phyloP scores from a whole-genome alignment of 352 stramenopile genomes.

The Globisporangium nagaii region DNA sequence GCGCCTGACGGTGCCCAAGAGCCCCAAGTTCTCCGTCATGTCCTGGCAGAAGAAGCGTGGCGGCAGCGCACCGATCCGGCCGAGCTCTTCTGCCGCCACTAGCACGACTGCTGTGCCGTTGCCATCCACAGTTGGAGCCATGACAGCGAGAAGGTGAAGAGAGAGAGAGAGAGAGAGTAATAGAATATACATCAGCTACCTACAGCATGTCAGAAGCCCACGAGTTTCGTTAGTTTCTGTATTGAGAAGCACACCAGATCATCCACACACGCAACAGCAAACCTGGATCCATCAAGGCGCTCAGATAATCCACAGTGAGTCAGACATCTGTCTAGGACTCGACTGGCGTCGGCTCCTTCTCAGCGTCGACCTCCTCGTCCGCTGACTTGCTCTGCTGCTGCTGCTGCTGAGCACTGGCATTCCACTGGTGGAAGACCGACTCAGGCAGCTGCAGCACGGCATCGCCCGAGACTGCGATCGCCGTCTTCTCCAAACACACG shows the following conservation, averaged over 20 bases:
- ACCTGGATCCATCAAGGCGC: not conserved
- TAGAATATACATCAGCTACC: too few species aligned
- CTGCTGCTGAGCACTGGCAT: conserved; percentile 3
- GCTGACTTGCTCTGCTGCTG: conserved; percentile 1
- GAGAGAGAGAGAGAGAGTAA: too few species aligned
- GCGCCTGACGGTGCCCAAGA: conserved; percentile 68
- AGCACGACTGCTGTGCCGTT: too few species aligned
- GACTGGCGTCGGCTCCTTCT: conserved; percentile 1
- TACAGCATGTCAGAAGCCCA: too few species aligned
- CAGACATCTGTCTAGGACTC: not conserved
- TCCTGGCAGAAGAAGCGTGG: conserved; percentile 74
- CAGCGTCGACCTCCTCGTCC: not conserved
- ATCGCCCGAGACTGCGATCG: conserved; percentile 65
- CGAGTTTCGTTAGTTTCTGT: too few species aligned
- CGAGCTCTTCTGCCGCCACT: not conserved
- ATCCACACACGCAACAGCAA: not conserved
- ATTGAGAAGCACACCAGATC: too few species aligned
- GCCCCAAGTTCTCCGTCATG: conserved; percentile 83
- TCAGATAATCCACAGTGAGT: too few species aligned
- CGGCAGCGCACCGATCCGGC: not conserved
- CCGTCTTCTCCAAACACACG: conserved; percentile 63
- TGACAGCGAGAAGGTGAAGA: not conserved
- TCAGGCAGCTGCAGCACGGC: conserved; percentile 65
- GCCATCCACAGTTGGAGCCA: not conserved
- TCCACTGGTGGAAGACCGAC: conserved; percentile 69